Percentiles rank a stretch among this genome's conserved stretches.
Conservation (phyloP, 495 filamentous ascomycete genomes). For the Aspergillus nidulans region DNA sequence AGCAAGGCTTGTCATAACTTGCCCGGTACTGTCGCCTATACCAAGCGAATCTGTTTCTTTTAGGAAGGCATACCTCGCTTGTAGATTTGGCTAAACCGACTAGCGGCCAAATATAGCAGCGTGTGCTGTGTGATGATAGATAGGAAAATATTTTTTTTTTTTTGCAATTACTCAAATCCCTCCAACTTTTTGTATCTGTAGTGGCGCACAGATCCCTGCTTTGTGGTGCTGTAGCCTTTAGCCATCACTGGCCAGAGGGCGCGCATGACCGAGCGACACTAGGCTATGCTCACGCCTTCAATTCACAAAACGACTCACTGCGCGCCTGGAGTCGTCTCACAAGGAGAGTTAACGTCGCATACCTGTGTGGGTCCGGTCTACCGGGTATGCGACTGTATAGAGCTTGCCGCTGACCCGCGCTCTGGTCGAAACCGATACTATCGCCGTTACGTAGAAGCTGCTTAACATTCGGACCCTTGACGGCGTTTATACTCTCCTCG, state of each 20-base stretch:
- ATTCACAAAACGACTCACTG: background rate
- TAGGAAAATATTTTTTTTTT: conserved; percentile 3
- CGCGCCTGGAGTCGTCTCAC: background rate
- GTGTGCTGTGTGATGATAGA: conserved; percentile 1
- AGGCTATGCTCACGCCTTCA: background rate
- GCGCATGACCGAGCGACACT: background rate
- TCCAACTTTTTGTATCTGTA: background rate
- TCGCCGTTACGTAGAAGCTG: background rate
- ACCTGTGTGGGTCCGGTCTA: no score
- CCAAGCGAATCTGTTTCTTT: background rate
- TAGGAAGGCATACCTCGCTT: background rate
- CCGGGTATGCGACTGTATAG: background rate
- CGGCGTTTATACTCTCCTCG: background rate
- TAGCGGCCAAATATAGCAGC: background rate
- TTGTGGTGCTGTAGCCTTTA: background rate
- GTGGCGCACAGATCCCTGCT: background rate
- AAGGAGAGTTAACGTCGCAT: background rate
- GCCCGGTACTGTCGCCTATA: background rate
- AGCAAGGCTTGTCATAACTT: conserved; percentile 22
- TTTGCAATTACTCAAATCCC: background rate
- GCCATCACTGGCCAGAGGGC: background rate
- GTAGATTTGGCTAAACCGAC: background rate
- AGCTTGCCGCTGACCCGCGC: background rate
- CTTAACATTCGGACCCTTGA: background rate
- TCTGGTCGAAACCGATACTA: background rate